Evolutionary conservation across 345 rosid species (phyloP).

Genomic region (Noccaea caerulescens): DNA sequence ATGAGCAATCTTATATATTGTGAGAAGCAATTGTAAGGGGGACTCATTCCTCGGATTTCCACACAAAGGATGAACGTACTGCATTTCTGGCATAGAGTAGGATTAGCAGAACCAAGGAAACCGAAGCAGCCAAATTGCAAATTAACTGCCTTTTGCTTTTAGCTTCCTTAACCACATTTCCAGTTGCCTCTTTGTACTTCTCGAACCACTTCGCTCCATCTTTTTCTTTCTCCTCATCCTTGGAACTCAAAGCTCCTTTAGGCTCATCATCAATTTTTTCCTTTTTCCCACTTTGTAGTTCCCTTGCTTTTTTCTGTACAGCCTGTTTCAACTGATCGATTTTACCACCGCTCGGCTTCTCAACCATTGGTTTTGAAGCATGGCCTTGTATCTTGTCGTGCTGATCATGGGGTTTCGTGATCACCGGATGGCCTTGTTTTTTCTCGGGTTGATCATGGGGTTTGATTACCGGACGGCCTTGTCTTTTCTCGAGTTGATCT

Average conservation of each 20-base stretch:
- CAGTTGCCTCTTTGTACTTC: conserved; percentile 44
- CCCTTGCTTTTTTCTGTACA: conserved; percentile 31
- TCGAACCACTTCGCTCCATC: conserved; percentile 43
- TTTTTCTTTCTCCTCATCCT: conserved; percentile 41
- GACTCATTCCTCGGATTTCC: conserved; percentile 40
- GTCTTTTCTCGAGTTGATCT: conserved; percentile 29
- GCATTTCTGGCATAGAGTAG: conserved; percentile 45
- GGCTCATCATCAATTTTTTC: conserved; percentile 23
- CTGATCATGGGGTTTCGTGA: conserved; percentile 27
- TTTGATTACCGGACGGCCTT: conserved; percentile 30
- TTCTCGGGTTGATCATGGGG: conserved; percentile 27
- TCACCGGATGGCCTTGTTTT: conserved; percentile 27
- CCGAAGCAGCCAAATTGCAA: conserved; percentile 45
- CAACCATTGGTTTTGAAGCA: conserved; percentile 26
- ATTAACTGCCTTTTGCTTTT: conserved; percentile 43
- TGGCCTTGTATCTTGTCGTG: conserved; percentile 31
- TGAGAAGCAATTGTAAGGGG: conserved; percentile 9
- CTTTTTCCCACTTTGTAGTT: background rate
- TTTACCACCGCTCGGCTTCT: conserved; percentile 27
- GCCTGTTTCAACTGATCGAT: conserved; percentile 39
- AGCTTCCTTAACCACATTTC: conserved; percentile 45
- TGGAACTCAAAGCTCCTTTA: conserved; percentile 34
- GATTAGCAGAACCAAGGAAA: conserved; percentile 42
- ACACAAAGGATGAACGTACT: conserved; percentile 38
- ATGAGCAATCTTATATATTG: conserved; percentile 34